phyloP scores from a whole-genome alignment of 352 stramenopile genomes.

The Pythium myriotylum region DNA sequence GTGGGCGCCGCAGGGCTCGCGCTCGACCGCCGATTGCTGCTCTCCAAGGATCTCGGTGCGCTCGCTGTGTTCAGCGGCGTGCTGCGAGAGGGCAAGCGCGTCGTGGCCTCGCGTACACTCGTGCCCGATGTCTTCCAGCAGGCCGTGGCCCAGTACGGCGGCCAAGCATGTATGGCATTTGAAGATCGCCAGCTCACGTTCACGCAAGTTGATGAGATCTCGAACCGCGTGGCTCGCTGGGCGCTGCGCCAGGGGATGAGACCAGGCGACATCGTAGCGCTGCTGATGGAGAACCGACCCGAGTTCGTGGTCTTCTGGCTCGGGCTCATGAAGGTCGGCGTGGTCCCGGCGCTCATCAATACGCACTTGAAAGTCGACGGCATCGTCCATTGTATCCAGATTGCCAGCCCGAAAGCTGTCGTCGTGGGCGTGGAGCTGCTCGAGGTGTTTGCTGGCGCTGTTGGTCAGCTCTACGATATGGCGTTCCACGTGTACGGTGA shows the following conservation, averaged over 20 bases:
- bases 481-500: conserved; percentile 51
- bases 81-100: conserved; percentile 41
- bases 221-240: conserved; percentile 81
- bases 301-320: conserved; percentile 84
- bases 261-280: conserved; percentile 60
- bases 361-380: conserved; percentile 60
- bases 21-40: conserved; percentile 48
- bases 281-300: conserved; percentile 86
- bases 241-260: conserved; percentile 44
- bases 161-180: conserved; percentile 66
- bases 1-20: conserved; percentile 58
- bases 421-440: conserved; percentile 49
- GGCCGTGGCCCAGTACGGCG: conserved; percentile 47
- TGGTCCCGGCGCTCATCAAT: conserved; percentile 85
- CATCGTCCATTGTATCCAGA: conserved; percentile 67
- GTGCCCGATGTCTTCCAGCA: conserved; percentile 65
- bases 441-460: conserved; percentile 39
- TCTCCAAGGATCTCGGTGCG: conserved; percentile 57
- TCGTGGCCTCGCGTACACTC: conserved; percentile 36
- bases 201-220: conserved; percentile 52
- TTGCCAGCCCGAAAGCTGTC: conserved; percentile 54
- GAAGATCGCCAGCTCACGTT: conserved; percentile 55
- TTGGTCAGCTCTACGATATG: conserved; percentile 33
- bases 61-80: conserved; percentile 34
- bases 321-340: conserved; percentile 78